Base-by-base conservation (phyloP, 2,329 filamentous ascomycete genomes). In the Nothophaeocryptopus gaeumannii region DNA sequence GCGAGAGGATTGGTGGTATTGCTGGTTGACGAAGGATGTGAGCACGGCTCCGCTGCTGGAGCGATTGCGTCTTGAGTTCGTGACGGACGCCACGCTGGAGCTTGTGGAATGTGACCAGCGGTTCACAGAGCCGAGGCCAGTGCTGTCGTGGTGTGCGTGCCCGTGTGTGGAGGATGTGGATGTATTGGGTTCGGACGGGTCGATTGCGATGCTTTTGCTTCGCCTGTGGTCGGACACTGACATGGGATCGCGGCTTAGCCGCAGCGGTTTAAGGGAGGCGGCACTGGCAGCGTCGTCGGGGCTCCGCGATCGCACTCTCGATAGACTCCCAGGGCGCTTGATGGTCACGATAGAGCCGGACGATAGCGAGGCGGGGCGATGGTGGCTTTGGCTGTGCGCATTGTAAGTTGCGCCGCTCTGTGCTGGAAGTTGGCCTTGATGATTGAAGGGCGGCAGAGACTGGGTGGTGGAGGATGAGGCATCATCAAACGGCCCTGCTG, bases 61-160 rank as follows among this genome's bases (percentile, higher is more conserved):
- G 60, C 67, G 68, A 50, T 70, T 66, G 44, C 70, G 67, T 50
- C 69, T 66, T n/a, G 50, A 44, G 36, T 58, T 69, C 55, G 42
- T 52, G 47, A 62, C 55, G 31, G 72, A 72, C n/a, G 65, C 63
- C 39, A 68, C 71, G 64, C 75, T 79, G 39, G 76, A 78, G 29
- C 72, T 66, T 16, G 78, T 81, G 13, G 77, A 80, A 56, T 81
- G 78, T 32, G 79, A 81, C 78, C 78, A 81, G 55, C 79, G 76
- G 61, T 81, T 78, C 45, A 80, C 67, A 51, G 75, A 78, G 34
- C 74, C 75, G 58, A 77, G 75, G 48, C 67, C 63, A 42, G 74
- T 40, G 67, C 43, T 58, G 55, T 31, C 13, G 5, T n/a, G 11
- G 26, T 33, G 29, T 20, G 45, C 11, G 47, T 32, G 11, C 16